Evolutionary conservation across 1,139 yeast species (phyloP).

Genomic region (Saccharomyces hybrid): DNA sequence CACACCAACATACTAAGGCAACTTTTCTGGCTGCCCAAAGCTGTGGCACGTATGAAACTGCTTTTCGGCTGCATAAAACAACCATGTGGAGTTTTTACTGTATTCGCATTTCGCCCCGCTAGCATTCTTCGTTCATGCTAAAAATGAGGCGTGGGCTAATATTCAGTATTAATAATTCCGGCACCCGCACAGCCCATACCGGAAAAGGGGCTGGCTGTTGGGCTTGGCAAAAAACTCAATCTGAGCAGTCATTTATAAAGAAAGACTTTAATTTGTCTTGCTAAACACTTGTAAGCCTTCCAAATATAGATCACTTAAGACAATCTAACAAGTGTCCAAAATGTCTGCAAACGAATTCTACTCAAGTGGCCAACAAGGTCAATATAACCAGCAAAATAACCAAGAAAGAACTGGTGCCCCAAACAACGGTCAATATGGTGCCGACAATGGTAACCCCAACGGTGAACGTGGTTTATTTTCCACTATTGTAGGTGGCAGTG

Average conservation of each 20-base stretch:
- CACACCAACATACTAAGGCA: not conserved
- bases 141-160: not conserved
- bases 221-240: not conserved
- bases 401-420: conserved; percentile 21
- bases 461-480: conserved; percentile 54
- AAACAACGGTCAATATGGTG: conserved; percentile 8
- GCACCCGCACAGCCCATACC: not conserved
- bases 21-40: not conserved
- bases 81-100: not conserved
- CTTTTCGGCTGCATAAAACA: not conserved
- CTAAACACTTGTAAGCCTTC: not conserved
- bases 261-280: not conserved
- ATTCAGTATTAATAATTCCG: not conserved
- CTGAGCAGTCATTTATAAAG: not conserved
- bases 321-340: not conserved
- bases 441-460: conserved; percentile 16
- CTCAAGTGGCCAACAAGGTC: conserved; percentile 42
- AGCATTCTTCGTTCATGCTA: not conserved
- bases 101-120: not conserved
- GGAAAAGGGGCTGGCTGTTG: not conserved
- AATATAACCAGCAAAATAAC: conserved; percentile 26
- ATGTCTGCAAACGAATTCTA: conserved; percentile 64
- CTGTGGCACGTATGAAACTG: not conserved
- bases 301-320: not conserved
- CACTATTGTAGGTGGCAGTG: conserved; percentile 52